Percentiles rank a stretch among this genome's conserved stretches.
phyloP scores from a whole-genome alignment of 345 rosid genomes.

The Pistacia integerrima region DNA sequence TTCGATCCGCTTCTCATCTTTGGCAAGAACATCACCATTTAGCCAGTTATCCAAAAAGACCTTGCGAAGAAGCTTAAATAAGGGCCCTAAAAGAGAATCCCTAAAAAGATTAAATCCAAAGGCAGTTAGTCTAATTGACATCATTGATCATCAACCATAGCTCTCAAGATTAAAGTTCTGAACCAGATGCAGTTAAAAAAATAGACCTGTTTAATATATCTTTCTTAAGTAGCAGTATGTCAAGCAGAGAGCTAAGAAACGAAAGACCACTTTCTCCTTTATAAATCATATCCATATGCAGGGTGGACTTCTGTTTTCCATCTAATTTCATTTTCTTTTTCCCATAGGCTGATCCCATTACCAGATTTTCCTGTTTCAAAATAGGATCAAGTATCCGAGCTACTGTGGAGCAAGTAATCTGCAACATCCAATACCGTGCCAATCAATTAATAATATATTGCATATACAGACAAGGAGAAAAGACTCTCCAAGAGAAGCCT shows the following conservation, averaged over 20 bases:
- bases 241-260: slow-evolving; percentile 73
- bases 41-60: slow-evolving; percentile 53
- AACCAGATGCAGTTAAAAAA: slow-evolving; percentile 20
- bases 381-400: slow-evolving; percentile 51
- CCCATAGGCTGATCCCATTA: slow-evolving; percentile 34
- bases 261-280: slow-evolving; percentile 47
- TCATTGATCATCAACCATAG: slow-evolving; percentile 10
- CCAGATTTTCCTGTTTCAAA: slow-evolving; percentile 38
- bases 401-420: slow-evolving; percentile 68
- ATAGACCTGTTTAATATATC: slow-evolving; percentile 71
- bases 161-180: neutral
- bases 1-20: slow-evolving; percentile 37
- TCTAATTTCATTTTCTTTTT: slow-evolving; percentile 63
- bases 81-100: slow-evolving; percentile 68
- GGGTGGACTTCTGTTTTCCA: slow-evolving; percentile 28
- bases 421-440: slow-evolving; percentile 33
- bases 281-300: slow-evolving; percentile 28
- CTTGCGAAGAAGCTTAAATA: slow-evolving; percentile 72
- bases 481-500: slow-evolving; percentile 14
- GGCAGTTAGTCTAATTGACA: slow-evolving; percentile 3
- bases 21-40: slow-evolving; percentile 22
- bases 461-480: slow-evolving; percentile 4
- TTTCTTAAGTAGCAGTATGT: slow-evolving; percentile 75
- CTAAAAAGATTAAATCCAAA: slow-evolving; percentile 36
- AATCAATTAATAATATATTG: slow-evolving; percentile 2